A percentile compares a stretch with the other conserved stretches of the same genome.
phyloP scores from a whole-genome alignment of 495 filamentous ascomycete genomes.

The Glarea lozoyensis region DNA sequence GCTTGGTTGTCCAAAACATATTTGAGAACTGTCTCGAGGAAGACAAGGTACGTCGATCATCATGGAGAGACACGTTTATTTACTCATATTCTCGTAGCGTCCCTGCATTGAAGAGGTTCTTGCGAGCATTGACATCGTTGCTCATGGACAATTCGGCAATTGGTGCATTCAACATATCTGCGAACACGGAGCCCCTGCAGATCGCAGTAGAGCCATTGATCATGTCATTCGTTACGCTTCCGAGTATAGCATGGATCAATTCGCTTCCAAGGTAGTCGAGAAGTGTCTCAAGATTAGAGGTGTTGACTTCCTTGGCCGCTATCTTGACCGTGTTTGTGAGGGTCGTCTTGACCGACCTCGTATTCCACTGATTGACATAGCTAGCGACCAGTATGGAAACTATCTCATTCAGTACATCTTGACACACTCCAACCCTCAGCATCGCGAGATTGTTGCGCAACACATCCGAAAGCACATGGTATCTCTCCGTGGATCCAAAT shows the following conservation, averaged over 20 bases:
- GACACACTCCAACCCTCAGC: conserved; percentile 73
- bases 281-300: conserved; percentile 98
- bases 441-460: conserved; percentile 83
- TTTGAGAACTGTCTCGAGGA: conserved; percentile 99
- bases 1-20: conserved; percentile 96
- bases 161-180: conserved; percentile 99
- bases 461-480: conserved; percentile 99
- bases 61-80: conserved; percentile 6
- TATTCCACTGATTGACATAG: conserved; percentile 96
- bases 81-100: conserved; percentile 50
- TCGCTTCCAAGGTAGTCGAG: conserved; percentile 97
- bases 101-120: conserved; percentile 95
- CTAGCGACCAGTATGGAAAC: conserved; percentile 97
- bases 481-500: conserved; percentile 94
- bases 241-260: conserved; percentile 98
- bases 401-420: conserved; percentile 97
- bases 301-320: conserved; percentile 81
- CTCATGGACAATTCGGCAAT: conserved; percentile 98
- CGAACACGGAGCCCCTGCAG: conserved; percentile 86
- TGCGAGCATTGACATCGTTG: conserved; percentile 85
- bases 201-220: conserved; percentile 88
- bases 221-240: conserved; percentile 87
- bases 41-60: conserved; percentile 66
- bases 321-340: conserved; percentile 89
- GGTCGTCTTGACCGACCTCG: conserved; percentile 83